Evolutionary conservation across 75 land plant species (phyloP).

Genomic region (Pinus tabuliformis): DNA sequence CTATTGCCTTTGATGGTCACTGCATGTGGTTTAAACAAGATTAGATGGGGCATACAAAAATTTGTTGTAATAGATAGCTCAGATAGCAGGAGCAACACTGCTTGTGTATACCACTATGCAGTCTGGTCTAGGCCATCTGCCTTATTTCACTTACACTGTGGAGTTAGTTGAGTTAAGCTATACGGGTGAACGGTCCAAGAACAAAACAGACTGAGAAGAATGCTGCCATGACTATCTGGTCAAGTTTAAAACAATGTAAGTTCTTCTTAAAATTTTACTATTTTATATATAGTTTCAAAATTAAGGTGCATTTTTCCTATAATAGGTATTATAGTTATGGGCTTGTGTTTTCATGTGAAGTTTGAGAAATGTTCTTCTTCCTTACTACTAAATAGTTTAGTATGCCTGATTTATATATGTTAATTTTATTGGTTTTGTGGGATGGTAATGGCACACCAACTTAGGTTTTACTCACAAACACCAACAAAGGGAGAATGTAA

Average conservation of each 20-base stretch:
- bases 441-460: conserved; percentile 20
- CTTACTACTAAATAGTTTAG: background rate
- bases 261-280: background rate
- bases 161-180: conserved; percentile 72
- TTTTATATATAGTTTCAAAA: background rate
- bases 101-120: conserved; percentile 71
- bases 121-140: conserved; percentile 77
- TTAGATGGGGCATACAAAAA: conserved; percentile 38
- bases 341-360: background rate
- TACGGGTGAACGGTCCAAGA: conserved; percentile 72
- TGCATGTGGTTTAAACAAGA: conserved; percentile 20
- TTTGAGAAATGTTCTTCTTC: background rate
- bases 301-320: background rate
- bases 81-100: conserved; percentile 41
- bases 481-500: conserved; percentile 38
- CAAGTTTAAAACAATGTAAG: conserved; percentile 80
- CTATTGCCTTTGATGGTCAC: background rate
- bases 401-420: too few species aligned
- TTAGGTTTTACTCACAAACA: conserved; percentile 33
- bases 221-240: conserved; percentile 89
- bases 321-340: background rate
- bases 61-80: conserved; percentile 45
- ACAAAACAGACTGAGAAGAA: conserved; percentile 95
- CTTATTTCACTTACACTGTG: conserved; percentile 85
- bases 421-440: too few species aligned